Conservation (phyloP, 305 asterid species). For the Fraxinus baroniana region DNA sequence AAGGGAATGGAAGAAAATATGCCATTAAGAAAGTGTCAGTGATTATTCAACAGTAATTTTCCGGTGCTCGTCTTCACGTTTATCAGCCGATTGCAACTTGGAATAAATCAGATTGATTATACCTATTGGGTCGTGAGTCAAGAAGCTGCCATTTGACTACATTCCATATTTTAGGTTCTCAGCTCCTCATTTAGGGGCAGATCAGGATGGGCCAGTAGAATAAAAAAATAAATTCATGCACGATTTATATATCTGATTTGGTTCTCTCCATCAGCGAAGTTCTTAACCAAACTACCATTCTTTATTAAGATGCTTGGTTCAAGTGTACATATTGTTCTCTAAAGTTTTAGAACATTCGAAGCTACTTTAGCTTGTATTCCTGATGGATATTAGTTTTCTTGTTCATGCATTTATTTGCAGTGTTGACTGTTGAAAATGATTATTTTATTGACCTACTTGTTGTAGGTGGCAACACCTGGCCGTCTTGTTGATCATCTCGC, state of each 20-base stretch:
- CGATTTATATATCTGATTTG: neutral
- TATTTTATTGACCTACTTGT: neutral
- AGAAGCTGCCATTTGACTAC: neutral
- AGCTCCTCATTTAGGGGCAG: neutral
- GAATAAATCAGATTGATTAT: neutral
- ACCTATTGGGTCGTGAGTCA: neutral
- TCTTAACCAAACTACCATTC: neutral
- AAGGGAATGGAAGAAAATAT: neutral
- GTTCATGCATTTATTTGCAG: neutral
- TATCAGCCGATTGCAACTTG: neutral
- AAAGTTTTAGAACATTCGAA: neutral
- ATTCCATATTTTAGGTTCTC: neutral
- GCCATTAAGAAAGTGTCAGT: neutral
- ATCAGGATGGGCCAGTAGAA: neutral
- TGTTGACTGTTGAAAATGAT: neutral
- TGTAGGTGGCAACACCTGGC: constrained; percentile 97
- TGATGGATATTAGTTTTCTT: neutral
- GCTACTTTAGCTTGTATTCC: neutral
- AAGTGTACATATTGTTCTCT: neutral
- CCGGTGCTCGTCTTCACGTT: neutral
- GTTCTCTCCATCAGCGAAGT: neutral
- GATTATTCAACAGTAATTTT: neutral
- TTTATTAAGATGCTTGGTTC: neutral
- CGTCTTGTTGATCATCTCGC: constrained; percentile 90
- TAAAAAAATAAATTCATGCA: neutral